Evolutionary conservation across 371 early-diverging fungal genomes (phyloP), one percentile per base, ranked within the genome.

Genomic region (Apophysomyces variabilis): DNA sequence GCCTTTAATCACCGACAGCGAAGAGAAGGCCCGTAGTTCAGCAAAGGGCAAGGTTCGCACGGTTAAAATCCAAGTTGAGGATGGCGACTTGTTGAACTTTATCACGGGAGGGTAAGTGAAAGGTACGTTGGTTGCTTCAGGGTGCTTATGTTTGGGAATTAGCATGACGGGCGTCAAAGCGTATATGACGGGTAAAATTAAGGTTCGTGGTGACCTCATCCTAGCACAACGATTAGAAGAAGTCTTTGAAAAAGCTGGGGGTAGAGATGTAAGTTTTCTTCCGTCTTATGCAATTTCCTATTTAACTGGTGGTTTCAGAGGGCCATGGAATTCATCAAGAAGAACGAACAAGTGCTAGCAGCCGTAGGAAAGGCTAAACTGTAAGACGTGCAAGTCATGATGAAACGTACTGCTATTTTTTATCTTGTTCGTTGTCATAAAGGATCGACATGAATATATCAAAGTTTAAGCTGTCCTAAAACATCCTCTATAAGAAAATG

Each of bases 151-250:
- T 26, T 41, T 39, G 8, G 32, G n/a, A 4, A 58, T 47, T 60
- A 81, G 82, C 13, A 68, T 81, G 70, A 78, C 76, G 14, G 82
- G 82, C 21, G 70, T 81, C 38, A 79, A 74, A n/a, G 83, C 78
- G 6, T 82, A 82, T 38, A 78, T 78, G 80, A 70, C 64, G 8
- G 76, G 79, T 18, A 67, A 62, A 38, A 74, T 82, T 38, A 79
- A 79, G 63, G 76, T 82, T n/a, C 71, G 72, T 37, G 83, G 83
- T n/a, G 80, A 79, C 57, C 62, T 82, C 36, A 67, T 78, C 18
- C 68, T 82, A 16, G 83, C 79, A 8, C 83, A 82, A 57, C 70
- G 66, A 18, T 64, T 82, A 45, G 83, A 79, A 68, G 73, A 77
- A 47, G 71, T 82, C 8, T 82, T 82, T 66, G 75, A 78, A 54